A percentile compares a stretch with the other conserved stretches of the same genome.
These are phyloP conservation scores for Ilex paraguariensis DNA, from an alignment of 305 asterid species.

Conservation along the genomic window DNA sequence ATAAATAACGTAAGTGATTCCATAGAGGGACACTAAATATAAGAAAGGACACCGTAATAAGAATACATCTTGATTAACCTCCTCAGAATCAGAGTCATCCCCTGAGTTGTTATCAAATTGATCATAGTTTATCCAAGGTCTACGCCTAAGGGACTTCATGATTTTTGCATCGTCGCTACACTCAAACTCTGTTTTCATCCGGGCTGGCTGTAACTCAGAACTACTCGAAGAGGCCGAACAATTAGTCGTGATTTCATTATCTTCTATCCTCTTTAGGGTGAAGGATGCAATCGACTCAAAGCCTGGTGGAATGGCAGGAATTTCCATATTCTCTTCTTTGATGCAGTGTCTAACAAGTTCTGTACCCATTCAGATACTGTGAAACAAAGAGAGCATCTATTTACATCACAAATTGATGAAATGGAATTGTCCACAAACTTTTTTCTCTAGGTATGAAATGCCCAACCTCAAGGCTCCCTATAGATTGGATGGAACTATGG, in stretches of 20 bases:
- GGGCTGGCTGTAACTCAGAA: constrained; percentile 28
- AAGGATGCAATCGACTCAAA: constrained; percentile 79
- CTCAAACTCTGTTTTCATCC: background rate
- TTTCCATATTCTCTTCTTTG: constrained; percentile 73
- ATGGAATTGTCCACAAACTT: background rate
- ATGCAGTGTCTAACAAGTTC: constrained; percentile 65
- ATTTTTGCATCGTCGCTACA: background rate
- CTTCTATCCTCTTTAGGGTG: constrained; percentile 51
- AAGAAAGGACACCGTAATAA: background rate
- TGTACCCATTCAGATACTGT: constrained; percentile 59
- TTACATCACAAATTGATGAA: background rate
- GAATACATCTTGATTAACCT: constrained; percentile 34
- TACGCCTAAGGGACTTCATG: constrained; percentile 40
- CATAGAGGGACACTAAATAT: background rate
- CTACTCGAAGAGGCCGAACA: constrained; percentile 30
- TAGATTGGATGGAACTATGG: no score
- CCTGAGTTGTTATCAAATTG: constrained; percentile 42
- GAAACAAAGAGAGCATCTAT: constrained; percentile 6
- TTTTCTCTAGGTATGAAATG: no score
- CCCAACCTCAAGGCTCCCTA: no score
- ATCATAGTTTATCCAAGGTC: constrained; percentile 44
- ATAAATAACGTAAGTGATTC: constrained; percentile 10
- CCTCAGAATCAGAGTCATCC: constrained; percentile 52
- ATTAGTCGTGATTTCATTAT: constrained; percentile 25
- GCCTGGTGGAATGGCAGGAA: constrained; percentile 80